Base-by-base conservation (phyloP, 2,329 filamentous ascomycete species). In the Fonsecaea pugnacius region DNA sequence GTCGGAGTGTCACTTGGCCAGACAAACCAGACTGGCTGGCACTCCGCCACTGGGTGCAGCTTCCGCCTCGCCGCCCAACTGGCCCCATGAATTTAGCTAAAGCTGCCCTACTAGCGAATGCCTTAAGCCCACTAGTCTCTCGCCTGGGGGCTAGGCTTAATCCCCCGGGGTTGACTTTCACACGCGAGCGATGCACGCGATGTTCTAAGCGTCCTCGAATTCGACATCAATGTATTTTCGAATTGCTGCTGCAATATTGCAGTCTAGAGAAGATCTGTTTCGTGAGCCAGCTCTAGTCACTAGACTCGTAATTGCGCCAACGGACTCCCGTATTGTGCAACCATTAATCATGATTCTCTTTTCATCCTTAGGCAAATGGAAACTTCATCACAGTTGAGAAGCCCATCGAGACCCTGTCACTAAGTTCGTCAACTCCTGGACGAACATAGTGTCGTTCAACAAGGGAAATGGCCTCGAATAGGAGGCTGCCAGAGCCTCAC, bases 61-160 rank as follows among this genome's bases (percentile, higher is more conserved):
- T 35, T 51, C 57, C 57, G 33, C 27, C 46, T n/a, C 24, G 38
- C 38, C 55, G 55, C 55, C 55, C 55, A 58, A 58, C 55, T 48
- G 36, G 27, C 55, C n/a, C 21, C 55, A 30, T 18, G 24, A 14
- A 24, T 24, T 48, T 48, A 24, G 18, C 14, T 48, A 12, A 43
- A 43, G 21, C 43, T 27, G 43, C 43, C 6, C 43, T 24, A 48
- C 43, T 48, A 27, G 10, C 43, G 43, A 48, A 27, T 7, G 10
- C n/a, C n/a, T 21, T 48, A 24, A 30, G 27, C 0, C 27, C 27
- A 30, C 27, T 30, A 30, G 27, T 30, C 27, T 30, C 43, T 48
- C 43, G 21, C 21, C 43, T 14, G 43, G 43, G 43, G 18, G 9
- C 5, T 16, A 48, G 18, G 18, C 14, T 48, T 48, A 24, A 24